phyloP scores from a whole-genome alignment of 495 filamentous ascomycete species.

The Penicillium odoratum region DNA sequence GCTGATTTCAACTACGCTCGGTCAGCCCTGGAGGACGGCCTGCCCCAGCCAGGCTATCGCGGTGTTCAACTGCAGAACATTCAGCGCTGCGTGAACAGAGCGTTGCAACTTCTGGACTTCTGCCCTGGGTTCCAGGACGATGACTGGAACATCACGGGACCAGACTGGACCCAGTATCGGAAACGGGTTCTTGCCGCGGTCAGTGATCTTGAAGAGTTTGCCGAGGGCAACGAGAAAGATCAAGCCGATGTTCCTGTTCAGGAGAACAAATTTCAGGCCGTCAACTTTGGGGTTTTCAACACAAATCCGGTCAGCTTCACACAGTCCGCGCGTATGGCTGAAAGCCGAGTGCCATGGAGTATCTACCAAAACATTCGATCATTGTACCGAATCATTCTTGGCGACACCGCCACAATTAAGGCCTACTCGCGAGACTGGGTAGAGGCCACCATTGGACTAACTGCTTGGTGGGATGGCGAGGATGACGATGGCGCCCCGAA shows the following conservation, averaged over 20 bases:
- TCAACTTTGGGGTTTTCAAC: slow-evolving; percentile 52
- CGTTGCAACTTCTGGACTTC: slow-evolving; percentile 62
- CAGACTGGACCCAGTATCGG: slow-evolving; percentile 78
- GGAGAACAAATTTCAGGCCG: slow-evolving; percentile 46
- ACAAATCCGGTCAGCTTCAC: slow-evolving; percentile 47
- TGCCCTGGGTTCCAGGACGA: slow-evolving; percentile 63
- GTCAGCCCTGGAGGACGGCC: slow-evolving; percentile 55
- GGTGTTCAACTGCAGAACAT: slow-evolving; percentile 72
- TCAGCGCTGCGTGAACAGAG: slow-evolving; percentile 63
- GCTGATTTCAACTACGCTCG: slow-evolving; percentile 75
- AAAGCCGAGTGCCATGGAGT: slow-evolving; percentile 80
- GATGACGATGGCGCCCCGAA: slow-evolving; percentile 44
- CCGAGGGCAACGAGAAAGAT: slow-evolving; percentile 63
- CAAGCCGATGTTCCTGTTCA: slow-evolving; percentile 26
- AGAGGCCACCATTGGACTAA: slow-evolving; percentile 76
- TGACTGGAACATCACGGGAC: slow-evolving; percentile 74
- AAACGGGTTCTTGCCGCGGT: slow-evolving; percentile 64
- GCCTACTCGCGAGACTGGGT: slow-evolving; percentile 77
- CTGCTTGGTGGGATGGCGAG: slow-evolving; percentile 86
- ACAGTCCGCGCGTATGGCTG: slow-evolving; percentile 69
- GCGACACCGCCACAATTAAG: slow-evolving; percentile 67
- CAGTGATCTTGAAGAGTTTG: slow-evolving; percentile 67
- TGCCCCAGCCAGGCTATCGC: slow-evolving; percentile 63
- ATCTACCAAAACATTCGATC: slow-evolving; percentile 77
- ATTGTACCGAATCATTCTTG: slow-evolving; percentile 74